Evolutionary conservation across 108 stramenopile genomes (phyloP), one percentile per base, ranked within the genome.

Genomic region (Cyclotella choctawhatcheeana): DNA sequence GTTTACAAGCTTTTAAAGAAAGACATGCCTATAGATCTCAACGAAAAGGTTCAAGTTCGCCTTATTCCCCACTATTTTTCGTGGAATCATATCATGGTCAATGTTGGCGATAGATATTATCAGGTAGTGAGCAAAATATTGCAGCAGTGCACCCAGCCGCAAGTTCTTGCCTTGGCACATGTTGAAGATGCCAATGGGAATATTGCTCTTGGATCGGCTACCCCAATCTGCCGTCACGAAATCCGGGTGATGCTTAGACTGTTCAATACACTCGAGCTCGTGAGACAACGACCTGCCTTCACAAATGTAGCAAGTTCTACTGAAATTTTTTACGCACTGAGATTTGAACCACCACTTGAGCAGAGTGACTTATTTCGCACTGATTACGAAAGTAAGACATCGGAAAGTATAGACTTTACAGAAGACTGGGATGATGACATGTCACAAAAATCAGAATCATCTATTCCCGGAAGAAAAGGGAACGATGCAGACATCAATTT

Each of bases 201-300:
- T 50, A 92, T 95, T 71, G 90, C 94, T 16, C 73, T 95, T 1
- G 90, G 87, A 31, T 76, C 83, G 27, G 91, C 94, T 8, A 93
- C 94, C 14, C 89, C 94, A 35, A 90, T 95, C 8, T 91, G 94
- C 81, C 89, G 92, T 20, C 94, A 95, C 64, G 94, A 95, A 63
- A 82, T 95, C 62, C 87, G 94, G 24, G 91, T 93, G 7, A 95
- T 95, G 94, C 77, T 95, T 13, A 80, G 94, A n/a, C 76, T 95
- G 3, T 95, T 95, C 85, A 95, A 95, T 37, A 95, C 94, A n/a
- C 71, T 95, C 20, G 94, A 95, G 65, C 91, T 95, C 21, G 94
- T 95, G 5, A 95, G 93, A 58, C 94, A 95, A 76, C 84, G 90
- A 20, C 94, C 94, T 13, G 91, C 94, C 5, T 95, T 90, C 69